Conservation (phyloP, 768 basidiomycete genomes). For the Lanmaoa rubissima region DNA sequence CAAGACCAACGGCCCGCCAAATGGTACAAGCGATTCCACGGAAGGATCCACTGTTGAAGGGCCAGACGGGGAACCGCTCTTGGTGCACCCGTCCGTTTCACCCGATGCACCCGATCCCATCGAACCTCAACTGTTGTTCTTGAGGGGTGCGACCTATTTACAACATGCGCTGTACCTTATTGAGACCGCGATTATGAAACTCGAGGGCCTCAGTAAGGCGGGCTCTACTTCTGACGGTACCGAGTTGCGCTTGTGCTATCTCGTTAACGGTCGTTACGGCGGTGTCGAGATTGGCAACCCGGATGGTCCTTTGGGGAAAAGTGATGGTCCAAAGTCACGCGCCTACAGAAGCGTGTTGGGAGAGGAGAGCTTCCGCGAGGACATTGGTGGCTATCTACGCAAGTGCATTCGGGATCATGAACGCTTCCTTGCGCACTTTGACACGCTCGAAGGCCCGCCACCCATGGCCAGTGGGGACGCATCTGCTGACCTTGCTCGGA, state of each 20-base stretch:
- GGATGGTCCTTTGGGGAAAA: conserved; percentile 69
- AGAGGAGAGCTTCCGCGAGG: conserved; percentile 55
- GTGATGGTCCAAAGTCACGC: conserved; percentile 53
- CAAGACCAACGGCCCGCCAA: conserved; percentile 58
- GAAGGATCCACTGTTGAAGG: conserved; percentile 45
- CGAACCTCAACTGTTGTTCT: conserved; percentile 80
- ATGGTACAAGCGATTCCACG: conserved; percentile 53
- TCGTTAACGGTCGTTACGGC: conserved; percentile 76
- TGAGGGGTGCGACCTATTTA: conserved; percentile 79
- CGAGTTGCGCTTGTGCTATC: conserved; percentile 74
- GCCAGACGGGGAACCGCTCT: conserved; percentile 47
- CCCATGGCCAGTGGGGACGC: conserved; percentile 10
- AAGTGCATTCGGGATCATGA: conserved; percentile 85
- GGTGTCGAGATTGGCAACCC: conserved; percentile 83
- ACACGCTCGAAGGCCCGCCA: conserved; percentile 55
- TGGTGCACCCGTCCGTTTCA: conserved; percentile 69
- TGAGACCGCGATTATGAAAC: conserved; percentile 64
- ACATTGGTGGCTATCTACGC: conserved; percentile 56
- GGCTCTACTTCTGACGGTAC: conserved; percentile 57
- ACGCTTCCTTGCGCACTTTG: conserved; percentile 80
- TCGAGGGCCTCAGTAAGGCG: conserved; percentile 67
- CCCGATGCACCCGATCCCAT: conserved; percentile 84
- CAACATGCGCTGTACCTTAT: conserved; percentile 76
- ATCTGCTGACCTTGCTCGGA: conserved; percentile 44
- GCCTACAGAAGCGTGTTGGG: conserved; percentile 65